A percentile compares a stretch with the other conserved stretches of the same genome.
These are phyloP conservation scores for Arthrobotrys megalospora DNA, from an alignment of 2,329 filamentous ascomycete genomes.

Conservation along the genomic window DNA sequence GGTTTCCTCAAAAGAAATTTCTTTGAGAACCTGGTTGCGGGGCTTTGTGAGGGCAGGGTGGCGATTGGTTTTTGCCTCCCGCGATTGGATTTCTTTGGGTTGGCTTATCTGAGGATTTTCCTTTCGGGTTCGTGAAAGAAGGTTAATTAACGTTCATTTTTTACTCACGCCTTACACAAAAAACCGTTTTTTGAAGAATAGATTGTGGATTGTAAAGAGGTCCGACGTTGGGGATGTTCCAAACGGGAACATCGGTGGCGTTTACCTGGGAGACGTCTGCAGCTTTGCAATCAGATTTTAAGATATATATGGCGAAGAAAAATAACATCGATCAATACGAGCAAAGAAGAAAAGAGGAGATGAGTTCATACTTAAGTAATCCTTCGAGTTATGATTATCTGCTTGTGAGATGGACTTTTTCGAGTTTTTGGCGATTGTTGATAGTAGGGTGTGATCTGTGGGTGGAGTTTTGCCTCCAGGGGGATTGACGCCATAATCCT, in stretches of 20 bases:
- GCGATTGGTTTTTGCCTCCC: slow-evolving; percentile 30
- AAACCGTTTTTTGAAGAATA: no score
- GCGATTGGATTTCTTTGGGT: slow-evolving; percentile 1
- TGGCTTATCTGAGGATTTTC: slow-evolving; percentile 12
- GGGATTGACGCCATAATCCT: slow-evolving; percentile 1
- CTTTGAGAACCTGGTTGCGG: background rate
- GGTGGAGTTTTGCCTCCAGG: slow-evolving; percentile 37
- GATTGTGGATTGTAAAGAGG: no score
- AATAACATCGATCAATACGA: no score
- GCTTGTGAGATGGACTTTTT: background rate
- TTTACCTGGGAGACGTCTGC: no score
- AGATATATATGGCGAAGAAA: no score
- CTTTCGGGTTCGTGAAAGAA: background rate
- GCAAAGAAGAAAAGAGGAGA: no score
- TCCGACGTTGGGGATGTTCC: no score
- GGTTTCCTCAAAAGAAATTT: background rate
- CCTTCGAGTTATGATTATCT: no score
- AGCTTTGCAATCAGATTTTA: no score
- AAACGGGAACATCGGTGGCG: no score
- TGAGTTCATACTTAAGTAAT: no score
- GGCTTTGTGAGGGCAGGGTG: slow-evolving; percentile 5
- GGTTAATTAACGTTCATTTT: slow-evolving; percentile 1
- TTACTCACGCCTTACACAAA: no score
- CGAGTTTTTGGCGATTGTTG: background rate
- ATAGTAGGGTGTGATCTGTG: slow-evolving; percentile 36